A percentile compares a stretch with the other conserved stretches of the same genome.
Evolutionary conservation across 1,139 yeast genomes (phyloP).

Genomic region (Keqinozyma sinolaborantium): DNA sequence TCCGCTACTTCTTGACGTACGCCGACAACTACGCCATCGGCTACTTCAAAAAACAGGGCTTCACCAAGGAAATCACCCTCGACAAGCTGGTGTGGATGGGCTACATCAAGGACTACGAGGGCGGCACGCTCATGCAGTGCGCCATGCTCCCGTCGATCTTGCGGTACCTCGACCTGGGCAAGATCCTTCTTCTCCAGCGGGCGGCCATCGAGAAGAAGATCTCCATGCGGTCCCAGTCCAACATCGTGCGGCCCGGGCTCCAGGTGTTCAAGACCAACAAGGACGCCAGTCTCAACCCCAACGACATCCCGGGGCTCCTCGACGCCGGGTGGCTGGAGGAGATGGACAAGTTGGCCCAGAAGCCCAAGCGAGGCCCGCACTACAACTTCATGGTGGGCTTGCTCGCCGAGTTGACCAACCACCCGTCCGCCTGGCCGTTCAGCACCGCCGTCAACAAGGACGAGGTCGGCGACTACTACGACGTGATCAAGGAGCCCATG

Average conservation of each 20-base stretch:
- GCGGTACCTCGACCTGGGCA: conserved; percentile 84
- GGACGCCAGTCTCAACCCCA: conserved; percentile 48
- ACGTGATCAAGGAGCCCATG: conserved; percentile 98
- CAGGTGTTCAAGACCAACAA: conserved; percentile 60
- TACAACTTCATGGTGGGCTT: conserved; percentile 90
- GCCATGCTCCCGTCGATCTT: conserved; percentile 79
- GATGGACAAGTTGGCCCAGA: conserved; percentile 94
- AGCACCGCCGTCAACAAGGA: conserved; percentile 88
- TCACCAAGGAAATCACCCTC: conserved; percentile 87
- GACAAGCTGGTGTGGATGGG: conserved; percentile 96
- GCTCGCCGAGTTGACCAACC: conserved; percentile 83
- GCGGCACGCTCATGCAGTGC: conserved; percentile 98
- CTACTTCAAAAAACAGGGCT: conserved; percentile 95
- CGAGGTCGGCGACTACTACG: conserved; percentile 95
- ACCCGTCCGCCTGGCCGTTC: conserved; percentile 99
- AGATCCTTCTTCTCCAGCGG: conserved; percentile 79
- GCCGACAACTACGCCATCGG: conserved; percentile 99
- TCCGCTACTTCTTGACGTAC: conserved; percentile 86
- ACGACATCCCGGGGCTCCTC: conserved; percentile 77
- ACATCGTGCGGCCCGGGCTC: conserved; percentile 79
- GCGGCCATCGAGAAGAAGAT: conserved; percentile 90
- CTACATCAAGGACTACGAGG: conserved; percentile 96
- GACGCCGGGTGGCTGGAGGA: conserved; percentile 99
- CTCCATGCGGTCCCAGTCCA: conserved; percentile 72
- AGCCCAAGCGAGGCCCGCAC: conserved; percentile 94